Evolutionary conservation across 768 basidiomycete genomes (phyloP), one percentile per base, ranked within the genome.

Genomic region (Clitopilus hobsonii): DNA sequence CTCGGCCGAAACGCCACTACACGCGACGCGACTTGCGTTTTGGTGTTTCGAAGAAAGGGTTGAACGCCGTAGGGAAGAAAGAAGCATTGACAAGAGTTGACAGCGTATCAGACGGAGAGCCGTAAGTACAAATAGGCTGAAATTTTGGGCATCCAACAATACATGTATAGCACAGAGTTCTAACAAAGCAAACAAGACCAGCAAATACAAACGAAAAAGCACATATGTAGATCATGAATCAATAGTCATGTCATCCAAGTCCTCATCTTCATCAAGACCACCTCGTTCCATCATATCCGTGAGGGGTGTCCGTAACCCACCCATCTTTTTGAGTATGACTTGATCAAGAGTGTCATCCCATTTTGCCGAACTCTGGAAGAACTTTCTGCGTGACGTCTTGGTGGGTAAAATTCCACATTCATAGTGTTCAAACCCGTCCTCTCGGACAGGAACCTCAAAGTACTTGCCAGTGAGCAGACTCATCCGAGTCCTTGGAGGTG

Each of bases 391-490:
- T 8, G 71, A 62, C 49, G 63, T 68, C 53, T 71, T 63, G 14
- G 57, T 54, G 24, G 67, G 60, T 48, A 61, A 58, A 11, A 65
- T 67, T n/a, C 71, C 71, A 53, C 59, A 59, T 10, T 71, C 75
- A 47, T 71, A 76, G 56, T 78, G 74, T 26, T 69, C 71, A 54
- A 69, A 74, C 50, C 72, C 74, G 30, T 74, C 68, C 52, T 77
- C 81, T 10, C 78, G 71, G 5, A 62, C 54, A 0, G 80, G 79
- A 0, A 78, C 70, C 38, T 85, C 81, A 54, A 79, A 72, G 58
- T 80, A 83, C 53, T 81, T 76, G 55, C 81, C 82, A 16, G 85
- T 86, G 49, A 86, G 52, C 48, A 89, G 74, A 60, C 85, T 88
- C 85, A 90, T 89, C 54, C 84, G 80, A 58, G 81, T 82, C 60